Evolutionary conservation across 2,329 filamentous ascomycete species (phyloP).

Genomic region (Curvularia sp.): DNA sequence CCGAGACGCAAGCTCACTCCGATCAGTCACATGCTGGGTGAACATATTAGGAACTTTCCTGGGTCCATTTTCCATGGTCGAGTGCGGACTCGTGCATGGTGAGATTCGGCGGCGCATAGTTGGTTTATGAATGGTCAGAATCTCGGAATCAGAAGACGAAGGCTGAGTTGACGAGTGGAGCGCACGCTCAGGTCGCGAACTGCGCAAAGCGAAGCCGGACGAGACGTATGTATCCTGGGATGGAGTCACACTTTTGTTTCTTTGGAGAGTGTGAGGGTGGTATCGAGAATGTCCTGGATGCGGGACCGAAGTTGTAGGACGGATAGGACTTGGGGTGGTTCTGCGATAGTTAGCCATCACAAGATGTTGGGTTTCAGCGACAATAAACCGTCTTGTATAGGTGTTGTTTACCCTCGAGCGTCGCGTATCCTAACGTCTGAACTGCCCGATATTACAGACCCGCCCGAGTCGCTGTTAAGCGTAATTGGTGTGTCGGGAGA

Average conservation of each 20-base stretch:
- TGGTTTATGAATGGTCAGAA: neutral
- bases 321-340: neutral
- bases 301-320: neutral
- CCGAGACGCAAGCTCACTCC: neutral
- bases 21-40: neutral
- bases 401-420: neutral
- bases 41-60: neutral
- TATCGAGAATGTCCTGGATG: neutral
- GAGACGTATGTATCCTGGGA: neutral
- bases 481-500: slow-evolving; percentile 15
- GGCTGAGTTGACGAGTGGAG: neutral
- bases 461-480: slow-evolving; percentile 21
- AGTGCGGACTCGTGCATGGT: neutral
- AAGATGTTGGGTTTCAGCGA: neutral
- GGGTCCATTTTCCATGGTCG: neutral
- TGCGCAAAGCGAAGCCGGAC: neutral
- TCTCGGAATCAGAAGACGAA: neutral
- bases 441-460: neutral
- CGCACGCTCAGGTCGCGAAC: neutral
- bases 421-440: neutral
- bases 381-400: neutral
- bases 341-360: neutral
- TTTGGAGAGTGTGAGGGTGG: neutral
- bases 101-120: neutral
- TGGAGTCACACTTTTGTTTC: neutral